phyloP scores from a whole-genome alignment of 176 grass and related monocot genomes.

The Oryza australiensis region DNA sequence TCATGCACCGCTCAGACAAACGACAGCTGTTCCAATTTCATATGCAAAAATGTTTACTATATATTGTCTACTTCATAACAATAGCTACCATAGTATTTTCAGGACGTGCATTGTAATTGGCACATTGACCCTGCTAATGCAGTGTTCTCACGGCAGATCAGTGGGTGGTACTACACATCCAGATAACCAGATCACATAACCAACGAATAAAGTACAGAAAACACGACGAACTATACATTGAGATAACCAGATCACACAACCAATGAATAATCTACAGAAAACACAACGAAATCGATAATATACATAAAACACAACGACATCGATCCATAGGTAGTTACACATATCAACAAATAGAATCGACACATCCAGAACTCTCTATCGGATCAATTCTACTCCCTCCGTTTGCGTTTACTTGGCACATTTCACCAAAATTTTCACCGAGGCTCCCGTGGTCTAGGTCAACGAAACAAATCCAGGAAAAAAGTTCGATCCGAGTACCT shows the following conservation, averaged over 20 bases:
- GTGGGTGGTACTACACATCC: neutral
- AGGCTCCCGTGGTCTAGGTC: neutral
- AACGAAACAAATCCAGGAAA: constrained; percentile 10
- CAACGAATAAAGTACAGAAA: too few relatives aligned
- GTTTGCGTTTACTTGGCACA: too few relatives aligned
- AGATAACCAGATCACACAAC: too few relatives aligned
- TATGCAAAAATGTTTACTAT: neutral
- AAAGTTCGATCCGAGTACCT: constrained; percentile 43
- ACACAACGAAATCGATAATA: neutral
- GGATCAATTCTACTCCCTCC: neutral
- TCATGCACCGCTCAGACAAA: too few relatives aligned
- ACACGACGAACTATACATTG: too few relatives aligned
- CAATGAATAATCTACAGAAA: neutral
- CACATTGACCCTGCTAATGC: neutral
- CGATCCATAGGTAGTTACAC: neutral
- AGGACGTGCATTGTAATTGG: neutral
- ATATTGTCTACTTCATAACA: neutral
- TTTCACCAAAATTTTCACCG: too few relatives aligned
- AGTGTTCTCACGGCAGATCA: neutral
- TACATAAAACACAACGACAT: neutral
- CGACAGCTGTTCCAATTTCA: too few relatives aligned
- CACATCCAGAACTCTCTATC: neutral
- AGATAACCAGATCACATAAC: neutral
- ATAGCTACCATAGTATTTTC: neutral
- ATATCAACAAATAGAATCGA: neutral